phyloP scores from a whole-genome alignment of 1,284 basidiomycete genomes.

The Lentinus polychrous region DNA sequence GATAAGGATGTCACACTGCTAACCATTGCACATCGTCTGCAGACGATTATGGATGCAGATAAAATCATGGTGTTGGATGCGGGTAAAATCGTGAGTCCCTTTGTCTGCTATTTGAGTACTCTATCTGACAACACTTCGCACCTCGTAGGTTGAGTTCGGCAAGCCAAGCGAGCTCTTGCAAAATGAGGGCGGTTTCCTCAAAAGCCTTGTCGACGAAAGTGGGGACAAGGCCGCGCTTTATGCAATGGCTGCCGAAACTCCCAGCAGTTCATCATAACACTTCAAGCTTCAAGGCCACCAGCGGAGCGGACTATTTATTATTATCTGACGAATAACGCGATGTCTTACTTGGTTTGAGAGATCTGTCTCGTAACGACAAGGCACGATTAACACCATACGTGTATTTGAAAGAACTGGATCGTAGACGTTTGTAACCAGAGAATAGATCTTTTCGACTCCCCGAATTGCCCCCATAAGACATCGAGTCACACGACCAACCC shows the following conservation, averaged over 20 bases:
- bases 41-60: slow-evolving; percentile 60
- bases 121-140: background rate
- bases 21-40: slow-evolving; percentile 60
- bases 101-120: slow-evolving; percentile 14
- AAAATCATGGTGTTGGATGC: slow-evolving; percentile 19
- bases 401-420: no score
- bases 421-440: no score
- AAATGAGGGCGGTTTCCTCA: slow-evolving; percentile 43
- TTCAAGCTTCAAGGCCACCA: no score
- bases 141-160: slow-evolving; percentile 45
- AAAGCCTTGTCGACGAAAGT: slow-evolving; percentile 55
- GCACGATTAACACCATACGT: no score
- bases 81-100: background rate
- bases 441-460: no score
- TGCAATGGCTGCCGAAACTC: slow-evolving; percentile 29
- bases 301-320: no score
- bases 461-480: no score
- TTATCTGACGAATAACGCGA: no score
- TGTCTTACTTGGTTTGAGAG: no score
- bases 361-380: no score
- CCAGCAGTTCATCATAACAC: no score
- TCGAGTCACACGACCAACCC: no score
- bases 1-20: slow-evolving; percentile 48
- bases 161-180: slow-evolving; percentile 52
- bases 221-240: slow-evolving; percentile 44